These are phyloP conservation scores for Erodium moschatum DNA, from an alignment of 441 rosid species.

Conservation along the genomic window DNA sequence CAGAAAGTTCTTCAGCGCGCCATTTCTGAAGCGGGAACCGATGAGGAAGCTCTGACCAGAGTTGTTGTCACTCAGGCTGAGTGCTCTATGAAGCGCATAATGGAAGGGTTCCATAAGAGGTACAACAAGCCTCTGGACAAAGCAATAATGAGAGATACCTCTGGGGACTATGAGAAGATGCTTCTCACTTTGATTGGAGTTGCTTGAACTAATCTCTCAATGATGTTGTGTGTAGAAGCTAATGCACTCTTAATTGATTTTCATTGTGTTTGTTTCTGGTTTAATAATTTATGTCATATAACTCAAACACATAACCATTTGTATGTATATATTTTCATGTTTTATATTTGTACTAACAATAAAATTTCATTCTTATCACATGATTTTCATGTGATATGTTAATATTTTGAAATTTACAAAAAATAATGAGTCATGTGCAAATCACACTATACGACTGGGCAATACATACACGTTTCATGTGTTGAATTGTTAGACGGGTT, in stretches of 20 bases:
- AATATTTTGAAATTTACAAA: too few species aligned
- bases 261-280: not conserved
- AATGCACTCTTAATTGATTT: too few species aligned
- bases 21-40: slow-evolving; percentile 56
- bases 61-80: slow-evolving; percentile 76
- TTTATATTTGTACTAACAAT: too few species aligned
- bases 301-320: not conserved
- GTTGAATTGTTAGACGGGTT: too few species aligned
- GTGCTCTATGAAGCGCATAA: slow-evolving; percentile 56
- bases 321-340: too few species aligned
- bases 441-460: too few species aligned
- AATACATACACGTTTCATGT: too few species aligned
- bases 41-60: slow-evolving; percentile 75
- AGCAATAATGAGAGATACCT: slow-evolving; percentile 59
- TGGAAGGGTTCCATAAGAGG: slow-evolving; percentile 57
- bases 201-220: slow-evolving; percentile 26
- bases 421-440: too few species aligned
- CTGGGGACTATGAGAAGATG: slow-evolving; percentile 70
- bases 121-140: slow-evolving; percentile 51
- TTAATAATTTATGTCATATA: not conserved
- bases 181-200: slow-evolving; percentile 56
- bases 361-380: too few species aligned
- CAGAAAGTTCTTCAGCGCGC: slow-evolving; percentile 59
- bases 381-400: too few species aligned
- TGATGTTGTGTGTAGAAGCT: too few species aligned